Evolutionary conservation across 768 basidiomycete species (phyloP).

Genomic region (Rhodotorula kratochvilovae): DNA sequence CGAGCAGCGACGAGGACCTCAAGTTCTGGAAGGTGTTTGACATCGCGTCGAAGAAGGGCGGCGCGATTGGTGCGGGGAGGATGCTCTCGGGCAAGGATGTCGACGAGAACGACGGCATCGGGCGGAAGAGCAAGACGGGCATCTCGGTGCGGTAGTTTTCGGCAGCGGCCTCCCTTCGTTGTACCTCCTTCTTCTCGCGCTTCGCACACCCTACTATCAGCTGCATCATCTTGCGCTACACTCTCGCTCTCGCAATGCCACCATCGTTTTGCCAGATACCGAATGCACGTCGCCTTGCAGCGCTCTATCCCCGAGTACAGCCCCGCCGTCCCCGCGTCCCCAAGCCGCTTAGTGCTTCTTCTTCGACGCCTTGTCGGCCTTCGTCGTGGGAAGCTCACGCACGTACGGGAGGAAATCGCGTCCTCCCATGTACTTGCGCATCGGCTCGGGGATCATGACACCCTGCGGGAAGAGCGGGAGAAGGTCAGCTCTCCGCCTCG

Average conservation of each 20-base stretch:
- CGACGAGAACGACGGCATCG: slow-evolving; percentile 38
- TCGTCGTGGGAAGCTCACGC: slow-evolving; percentile 41
- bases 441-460: slow-evolving; percentile 77
- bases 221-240: slow-evolving; percentile 6
- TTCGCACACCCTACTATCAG: not conserved
- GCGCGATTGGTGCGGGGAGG: not conserved
- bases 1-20: slow-evolving; percentile 89
- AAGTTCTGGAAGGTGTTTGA: slow-evolving; percentile 54
- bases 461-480: slow-evolving; percentile 56
- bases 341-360: slow-evolving; percentile 21
- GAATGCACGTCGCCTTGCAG: not conserved
- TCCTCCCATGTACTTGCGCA: slow-evolving; percentile 94
- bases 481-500: slow-evolving; percentile 1
- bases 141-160: slow-evolving; percentile 34
- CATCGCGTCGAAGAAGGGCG: slow-evolving; percentile 13
- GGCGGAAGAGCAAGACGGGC: slow-evolving; percentile 40
- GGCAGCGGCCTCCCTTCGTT: not conserved
- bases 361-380: slow-evolving; percentile 20
- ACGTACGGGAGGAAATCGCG: slow-evolving; percentile 56
- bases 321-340: not conserved
- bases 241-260: not conserved
- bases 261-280: not conserved
- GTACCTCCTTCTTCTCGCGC: not conserved
- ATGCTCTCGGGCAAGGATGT: slow-evolving; percentile 35
- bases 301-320: not conserved